Evolutionary conservation across 2,329 filamentous ascomycete species (phyloP).

Genomic region (Xylaria arbuscula): DNA sequence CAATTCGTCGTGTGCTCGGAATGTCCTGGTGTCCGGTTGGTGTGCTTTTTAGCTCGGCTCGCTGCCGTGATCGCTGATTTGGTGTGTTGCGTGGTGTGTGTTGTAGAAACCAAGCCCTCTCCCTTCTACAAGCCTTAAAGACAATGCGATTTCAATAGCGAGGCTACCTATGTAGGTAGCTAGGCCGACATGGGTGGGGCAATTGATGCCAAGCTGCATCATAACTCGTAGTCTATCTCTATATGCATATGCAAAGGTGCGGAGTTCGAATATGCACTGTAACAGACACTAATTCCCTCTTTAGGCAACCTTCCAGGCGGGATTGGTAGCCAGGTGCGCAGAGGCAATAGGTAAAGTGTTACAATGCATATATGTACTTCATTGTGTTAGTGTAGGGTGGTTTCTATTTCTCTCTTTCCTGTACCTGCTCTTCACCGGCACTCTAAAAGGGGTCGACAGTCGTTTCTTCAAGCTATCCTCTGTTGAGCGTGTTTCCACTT

Average conservation of each 20-base stretch:
- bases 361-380: background rate
- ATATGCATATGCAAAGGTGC: conserved; percentile 20
- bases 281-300: background rate
- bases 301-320: too few species aligned
- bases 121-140: conserved; percentile 19
- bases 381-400: background rate
- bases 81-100: background rate
- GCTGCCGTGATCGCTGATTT: background rate
- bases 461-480: conserved; percentile 60
- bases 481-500: conserved; percentile 84
- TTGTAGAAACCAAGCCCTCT: background rate
- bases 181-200: conserved; percentile 27
- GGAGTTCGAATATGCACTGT: background rate
- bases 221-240: background rate
- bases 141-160: conserved; percentile 26
- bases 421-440: background rate
- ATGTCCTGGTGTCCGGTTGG: background rate
- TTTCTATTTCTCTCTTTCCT: background rate
- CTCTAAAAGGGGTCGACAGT: background rate
- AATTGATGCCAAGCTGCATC: background rate
- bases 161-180: too few species aligned
- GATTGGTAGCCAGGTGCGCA: too few species aligned
- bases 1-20: background rate
- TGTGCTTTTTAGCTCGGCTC: background rate
- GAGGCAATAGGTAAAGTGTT: too few species aligned